These are phyloP conservation scores for Cynara cardunculus DNA, from an alignment of 129 eudicot species.

Conservation along the genomic window DNA sequence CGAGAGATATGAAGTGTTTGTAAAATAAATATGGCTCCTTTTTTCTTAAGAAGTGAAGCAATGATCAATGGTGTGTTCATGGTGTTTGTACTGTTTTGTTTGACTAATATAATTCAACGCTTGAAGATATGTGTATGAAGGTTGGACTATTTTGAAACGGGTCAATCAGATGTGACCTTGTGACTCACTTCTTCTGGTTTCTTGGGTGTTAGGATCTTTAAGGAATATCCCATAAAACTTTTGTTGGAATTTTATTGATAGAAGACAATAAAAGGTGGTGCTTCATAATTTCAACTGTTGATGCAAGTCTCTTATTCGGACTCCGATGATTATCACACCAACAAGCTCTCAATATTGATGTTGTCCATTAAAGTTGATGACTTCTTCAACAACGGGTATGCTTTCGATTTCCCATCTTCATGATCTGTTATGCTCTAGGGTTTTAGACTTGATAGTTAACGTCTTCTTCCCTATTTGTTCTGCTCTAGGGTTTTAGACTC, in stretches of 20 bases:
- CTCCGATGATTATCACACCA: too few relatives aligned
- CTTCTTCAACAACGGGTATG: too few relatives aligned
- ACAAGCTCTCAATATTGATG: not conserved
- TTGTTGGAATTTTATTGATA: not conserved
- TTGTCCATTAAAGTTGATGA: not conserved
- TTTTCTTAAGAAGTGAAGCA: constrained; percentile 7
- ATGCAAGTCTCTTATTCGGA: too few relatives aligned
- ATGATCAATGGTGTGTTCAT: not conserved
- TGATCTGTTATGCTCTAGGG: too few relatives aligned
- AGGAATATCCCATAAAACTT: not conserved
- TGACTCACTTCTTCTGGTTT: not conserved
- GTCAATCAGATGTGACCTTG: not conserved
- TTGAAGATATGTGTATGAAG: constrained; percentile 10
- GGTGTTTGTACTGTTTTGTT: constrained; percentile 14
- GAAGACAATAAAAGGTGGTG: not conserved
- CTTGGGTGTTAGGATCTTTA: not conserved
- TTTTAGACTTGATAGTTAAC: too few relatives aligned
- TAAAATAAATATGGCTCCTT: constrained; percentile 17
- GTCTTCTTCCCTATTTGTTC: too few relatives aligned
- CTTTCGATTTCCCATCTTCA: too few relatives aligned
- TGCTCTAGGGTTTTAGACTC: too few relatives aligned
- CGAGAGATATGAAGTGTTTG: constrained; percentile 4
- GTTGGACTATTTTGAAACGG: constrained; percentile 9
- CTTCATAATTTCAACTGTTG: not conserved
- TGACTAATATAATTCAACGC: constrained; percentile 14